Evolutionary conservation across 139 green algal genomes (phyloP).

Genomic region (Astrephomene gubernaculifera): DNA sequence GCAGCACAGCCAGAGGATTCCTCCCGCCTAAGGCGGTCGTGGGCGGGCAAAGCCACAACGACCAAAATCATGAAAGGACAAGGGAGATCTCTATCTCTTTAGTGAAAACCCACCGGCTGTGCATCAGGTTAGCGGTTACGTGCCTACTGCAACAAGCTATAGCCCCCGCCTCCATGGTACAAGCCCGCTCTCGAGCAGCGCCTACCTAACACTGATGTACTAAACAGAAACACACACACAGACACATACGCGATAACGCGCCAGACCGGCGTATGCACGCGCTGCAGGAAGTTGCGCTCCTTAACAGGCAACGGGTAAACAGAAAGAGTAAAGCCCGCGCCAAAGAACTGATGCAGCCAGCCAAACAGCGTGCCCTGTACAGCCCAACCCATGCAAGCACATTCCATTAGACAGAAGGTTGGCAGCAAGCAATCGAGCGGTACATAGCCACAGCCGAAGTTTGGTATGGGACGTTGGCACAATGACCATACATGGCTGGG

Average conservation of each 20-base stretch:
- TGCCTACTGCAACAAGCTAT: not conserved
- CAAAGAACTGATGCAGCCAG: not conserved
- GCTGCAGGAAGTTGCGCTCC: not conserved
- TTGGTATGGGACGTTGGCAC: too few relatives aligned
- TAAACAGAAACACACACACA: not conserved
- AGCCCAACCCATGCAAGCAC: conserved; percentile 4
- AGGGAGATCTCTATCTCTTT: not conserved
- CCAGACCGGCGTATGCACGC: conserved; percentile 19
- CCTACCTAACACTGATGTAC: conserved; percentile 11
- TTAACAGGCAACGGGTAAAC: too few relatives aligned
- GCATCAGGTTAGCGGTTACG: not conserved
- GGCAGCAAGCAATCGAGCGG: too few relatives aligned
- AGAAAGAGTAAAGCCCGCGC: too few relatives aligned
- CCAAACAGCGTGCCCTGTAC: conserved; percentile 10
- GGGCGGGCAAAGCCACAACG: conserved; percentile 48
- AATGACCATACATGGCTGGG: too few relatives aligned
- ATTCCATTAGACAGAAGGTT: not conserved
- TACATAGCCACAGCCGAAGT: too few relatives aligned
- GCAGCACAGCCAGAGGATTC: too few relatives aligned
- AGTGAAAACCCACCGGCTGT: not conserved
- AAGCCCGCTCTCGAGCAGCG: not conserved
- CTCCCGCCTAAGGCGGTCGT: not conserved
- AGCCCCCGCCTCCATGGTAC: not conserved
- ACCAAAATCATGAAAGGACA: not conserved
- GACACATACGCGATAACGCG: not conserved